Evolutionary conservation across 202 grass and related monocot genomes (phyloP).

Genomic region (Carex arenaria): DNA sequence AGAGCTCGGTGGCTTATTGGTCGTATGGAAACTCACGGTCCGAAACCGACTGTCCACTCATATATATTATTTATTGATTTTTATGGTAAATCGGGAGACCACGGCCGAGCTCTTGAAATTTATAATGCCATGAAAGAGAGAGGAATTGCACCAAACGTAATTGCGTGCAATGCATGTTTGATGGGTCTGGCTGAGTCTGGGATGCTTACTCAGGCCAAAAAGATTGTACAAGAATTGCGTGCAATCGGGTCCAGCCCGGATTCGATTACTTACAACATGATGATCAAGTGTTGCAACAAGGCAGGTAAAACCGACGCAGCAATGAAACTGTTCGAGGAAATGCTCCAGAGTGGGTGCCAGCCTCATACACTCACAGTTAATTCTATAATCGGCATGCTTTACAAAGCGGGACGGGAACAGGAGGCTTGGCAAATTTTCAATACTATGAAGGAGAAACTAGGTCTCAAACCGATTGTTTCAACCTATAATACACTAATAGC

Average conservation of each 20-base stretch:
- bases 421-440: constrained; percentile 83
- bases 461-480: constrained; percentile 54
- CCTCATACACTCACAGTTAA: constrained; percentile 71
- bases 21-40: constrained; percentile 69
- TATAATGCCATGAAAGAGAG: constrained; percentile 83
- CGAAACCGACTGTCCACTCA: constrained; percentile 58
- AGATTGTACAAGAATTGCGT: constrained; percentile 68
- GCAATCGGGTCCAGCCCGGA: constrained; percentile 67
- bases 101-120: constrained; percentile 55
- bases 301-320: constrained; percentile 64
- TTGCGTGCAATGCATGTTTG: constrained; percentile 82
- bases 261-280: constrained; percentile 84
- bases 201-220: constrained; percentile 67
- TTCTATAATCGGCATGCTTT: constrained; percentile 73
- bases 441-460: constrained; percentile 55
- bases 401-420: constrained; percentile 62
- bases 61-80: constrained; percentile 91
- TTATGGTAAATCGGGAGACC: constrained; percentile 70
- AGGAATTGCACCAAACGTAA: constrained; percentile 67
- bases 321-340: constrained; percentile 72
- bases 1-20: constrained; percentile 58
- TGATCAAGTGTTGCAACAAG: constrained; percentile 94
- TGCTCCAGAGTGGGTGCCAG: constrained; percentile 55
- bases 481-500: constrained; percentile 86
- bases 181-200: constrained; percentile 79